Base-by-base conservation (phyloP, 257 asterid species). In the Phtheirospermum japonicum region DNA sequence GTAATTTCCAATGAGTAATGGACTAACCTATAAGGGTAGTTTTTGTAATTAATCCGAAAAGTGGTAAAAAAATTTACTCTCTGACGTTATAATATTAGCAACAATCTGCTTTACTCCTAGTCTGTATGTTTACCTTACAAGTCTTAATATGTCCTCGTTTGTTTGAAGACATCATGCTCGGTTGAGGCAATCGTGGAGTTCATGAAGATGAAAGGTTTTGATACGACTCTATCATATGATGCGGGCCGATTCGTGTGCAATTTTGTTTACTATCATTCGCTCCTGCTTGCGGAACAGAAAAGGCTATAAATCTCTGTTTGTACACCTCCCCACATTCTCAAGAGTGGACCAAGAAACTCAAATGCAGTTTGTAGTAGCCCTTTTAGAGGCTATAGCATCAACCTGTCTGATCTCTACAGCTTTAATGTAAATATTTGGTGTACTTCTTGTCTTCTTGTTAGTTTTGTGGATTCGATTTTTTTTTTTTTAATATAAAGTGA, bases 181-280 rank as follows among this genome's bases (percentile, higher is more conserved):
- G 12, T 64, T 2, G 83, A 75, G 56, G 82, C 68, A 16, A 81
- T 84, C 51, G 51, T 70, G 28, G 69, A 64, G 43, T 30, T 48
- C 36, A 63, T 84, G 81, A 79, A 67, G 70, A 65, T 36, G 71
- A 71, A 81, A 68, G 79, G 82, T 0, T 63, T 63, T 19, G 85
- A 81, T 37, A 80, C 55, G 51, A 61, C 50, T 8, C 45, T 68
- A 53, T 79, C 91, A 2, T 58, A 73, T 6, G 85, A 84, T 16
- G 85, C 91, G 12, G 91, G 88, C 36, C 80, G 79, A 0, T 84
- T 81, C 39, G 88, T 84, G 65, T 81, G 91, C 71, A 84, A 84
- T 62, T 84, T 73, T 32, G 87, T 83, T 23, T 23, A 83, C 64
- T 83, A 83, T 66, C 83, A 83, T 42, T 83, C 90, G 26, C 87